Conservation (phyloP, 2,329 filamentous ascomycete species). For the Hymenotorrendiella dingleyae region DNA sequence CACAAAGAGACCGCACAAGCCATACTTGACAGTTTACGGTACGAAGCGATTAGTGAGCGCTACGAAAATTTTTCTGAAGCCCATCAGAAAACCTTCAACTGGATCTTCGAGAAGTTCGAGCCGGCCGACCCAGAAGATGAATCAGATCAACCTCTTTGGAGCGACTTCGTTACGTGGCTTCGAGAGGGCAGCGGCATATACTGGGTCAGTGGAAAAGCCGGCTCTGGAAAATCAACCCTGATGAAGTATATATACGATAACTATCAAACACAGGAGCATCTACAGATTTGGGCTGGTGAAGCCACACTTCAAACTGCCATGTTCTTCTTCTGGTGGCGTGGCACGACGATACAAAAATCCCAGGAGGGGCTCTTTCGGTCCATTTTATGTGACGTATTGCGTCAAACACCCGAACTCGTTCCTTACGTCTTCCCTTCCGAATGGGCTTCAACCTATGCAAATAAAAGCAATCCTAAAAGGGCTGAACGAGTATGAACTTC, state of each 20-base stretch:
- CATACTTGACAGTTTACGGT: not conserved
- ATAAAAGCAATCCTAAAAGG: not conserved
- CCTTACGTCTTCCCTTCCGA: not conserved
- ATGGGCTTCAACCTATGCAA: not conserved
- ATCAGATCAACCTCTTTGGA: not conserved
- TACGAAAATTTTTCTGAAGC: not conserved
- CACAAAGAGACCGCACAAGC: not conserved
- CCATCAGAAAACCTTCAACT: slow-evolving; percentile 9
- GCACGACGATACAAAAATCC: not conserved
- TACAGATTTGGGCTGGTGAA: not conserved
- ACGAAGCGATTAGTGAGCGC: not conserved
- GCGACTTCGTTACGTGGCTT: slow-evolving; percentile 10
- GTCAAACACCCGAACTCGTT: not conserved
- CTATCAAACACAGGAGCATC: not conserved
- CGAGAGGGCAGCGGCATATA: not conserved
- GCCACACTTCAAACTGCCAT: not conserved
- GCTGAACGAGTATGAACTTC: not conserved
- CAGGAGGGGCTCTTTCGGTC: not conserved
- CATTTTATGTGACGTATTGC: not conserved
- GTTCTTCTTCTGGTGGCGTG: not conserved
- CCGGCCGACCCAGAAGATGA: not conserved
- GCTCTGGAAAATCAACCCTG: slow-evolving; percentile 1
- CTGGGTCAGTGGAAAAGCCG: slow-evolving; percentile 15
- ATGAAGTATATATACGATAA: slow-evolving; percentile 1
- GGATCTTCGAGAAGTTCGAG: slow-evolving; percentile 2